These are phyloP conservation scores for Apiotrichum montevideense DNA, from an alignment of 1,284 basidiomycete genomes.

Conservation along the genomic window DNA sequence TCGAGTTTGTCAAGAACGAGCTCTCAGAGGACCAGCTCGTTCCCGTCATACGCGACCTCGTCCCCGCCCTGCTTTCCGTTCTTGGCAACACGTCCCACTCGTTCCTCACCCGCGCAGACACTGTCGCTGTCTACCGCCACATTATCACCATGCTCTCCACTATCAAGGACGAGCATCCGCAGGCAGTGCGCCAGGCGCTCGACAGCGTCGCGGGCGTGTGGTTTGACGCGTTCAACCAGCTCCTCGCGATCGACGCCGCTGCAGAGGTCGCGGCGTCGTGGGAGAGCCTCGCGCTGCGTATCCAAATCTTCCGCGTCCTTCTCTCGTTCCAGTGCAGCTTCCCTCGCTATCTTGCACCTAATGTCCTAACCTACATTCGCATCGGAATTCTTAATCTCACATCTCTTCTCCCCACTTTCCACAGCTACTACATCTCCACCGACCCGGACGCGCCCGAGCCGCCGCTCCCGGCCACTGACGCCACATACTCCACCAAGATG, in stretches of 20 bases:
- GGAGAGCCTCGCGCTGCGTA: slow-evolving; percentile 68
- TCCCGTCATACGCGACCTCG: slow-evolving; percentile 72
- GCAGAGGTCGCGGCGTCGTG: slow-evolving; percentile 61
- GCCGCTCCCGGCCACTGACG: slow-evolving; percentile 60
- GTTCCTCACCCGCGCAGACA: slow-evolving; percentile 70
- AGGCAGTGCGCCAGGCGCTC: slow-evolving; percentile 74
- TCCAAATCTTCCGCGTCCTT: slow-evolving; percentile 66
- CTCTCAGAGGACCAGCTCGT: slow-evolving; percentile 86
- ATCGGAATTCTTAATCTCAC: slow-evolving; percentile 62
- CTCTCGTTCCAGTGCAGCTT: slow-evolving; percentile 69
- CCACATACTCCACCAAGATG: slow-evolving; percentile 58
- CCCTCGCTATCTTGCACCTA: slow-evolving; percentile 58
- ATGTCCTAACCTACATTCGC: slow-evolving; percentile 58
- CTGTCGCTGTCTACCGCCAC: slow-evolving; percentile 83
- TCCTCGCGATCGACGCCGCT: slow-evolving; percentile 61
- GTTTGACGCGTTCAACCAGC: slow-evolving; percentile 74
- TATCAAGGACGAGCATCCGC: slow-evolving; percentile 86
- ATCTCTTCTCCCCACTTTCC: slow-evolving; percentile 60
- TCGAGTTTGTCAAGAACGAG: slow-evolving; percentile 84
- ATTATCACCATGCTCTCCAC: slow-evolving; percentile 84
- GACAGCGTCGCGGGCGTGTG: slow-evolving; percentile 77
- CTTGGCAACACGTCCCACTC: slow-evolving; percentile 71
- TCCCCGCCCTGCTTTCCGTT: slow-evolving; percentile 76
- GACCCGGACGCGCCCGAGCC: slow-evolving; percentile 49
- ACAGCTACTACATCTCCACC: slow-evolving; percentile 58